Base-by-base conservation (phyloP, 208 protist genomes). In the Jaenimonas drosophilae region DNA sequence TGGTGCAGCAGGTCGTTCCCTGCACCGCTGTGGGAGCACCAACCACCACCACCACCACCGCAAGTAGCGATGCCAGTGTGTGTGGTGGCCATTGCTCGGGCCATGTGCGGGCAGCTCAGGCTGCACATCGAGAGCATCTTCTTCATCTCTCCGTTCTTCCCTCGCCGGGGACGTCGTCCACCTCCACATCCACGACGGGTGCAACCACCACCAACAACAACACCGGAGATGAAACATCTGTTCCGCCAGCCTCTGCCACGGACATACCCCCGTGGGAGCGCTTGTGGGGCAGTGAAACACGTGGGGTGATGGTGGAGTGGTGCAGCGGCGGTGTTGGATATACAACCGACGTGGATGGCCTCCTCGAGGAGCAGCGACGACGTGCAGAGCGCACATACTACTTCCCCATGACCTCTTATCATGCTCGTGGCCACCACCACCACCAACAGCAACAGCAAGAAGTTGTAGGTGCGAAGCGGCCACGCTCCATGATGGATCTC, bases 1-100 rank as follows among this genome's bases (percentile, higher is more conserved):
- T 88, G 7, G 65, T 81, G 25, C 59, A 75, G 38, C 79, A 85
- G 56, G 46, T 82, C 4, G 71, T 89, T 36, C 79, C 75, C 0
- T 78, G 59, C 32, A 77, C 71, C 0, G 31, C 46, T 2, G 63
- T 49, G 40, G 46, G 46, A 12, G 31, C 41, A 2, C 54, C 29
- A 4, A 23, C 21, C 21, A 33, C 43, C 31, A 5, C 5, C 0
- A 11, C 42, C n/a, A 34, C 7, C 30, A 7, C 30, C 30, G 9
- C 9, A 7, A 14, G 14, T 19, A 9, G 16, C 38, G 11, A 43
- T 16, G n/a, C n/a, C n/a, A n/a, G n/a, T n/a, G n/a, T n/a, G n/a
- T n/a, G n/a, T n/a, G n/a, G n/a, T n/a, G n/a, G n/a, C n/a, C n/a
- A n/a, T n/a, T n/a, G n/a, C n/a, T n/a, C n/a, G n/a, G n/a, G n/a